phyloP scores from a whole-genome alignment of 495 filamentous ascomycete genomes.

The Terfezia claveryi region DNA sequence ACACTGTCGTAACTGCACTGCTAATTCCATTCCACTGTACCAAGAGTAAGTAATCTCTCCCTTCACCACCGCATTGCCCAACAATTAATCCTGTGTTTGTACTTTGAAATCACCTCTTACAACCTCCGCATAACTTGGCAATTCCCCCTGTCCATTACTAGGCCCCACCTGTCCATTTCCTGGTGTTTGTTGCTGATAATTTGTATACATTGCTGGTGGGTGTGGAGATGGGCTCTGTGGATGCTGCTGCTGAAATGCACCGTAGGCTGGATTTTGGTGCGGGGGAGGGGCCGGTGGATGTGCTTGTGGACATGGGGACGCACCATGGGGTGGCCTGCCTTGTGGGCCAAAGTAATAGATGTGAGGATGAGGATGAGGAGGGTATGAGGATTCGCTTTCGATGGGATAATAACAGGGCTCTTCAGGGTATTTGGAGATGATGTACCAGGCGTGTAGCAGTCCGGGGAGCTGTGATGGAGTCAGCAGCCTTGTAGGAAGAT shows the following conservation, averaged over 20 bases:
- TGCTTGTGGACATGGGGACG: slow-evolving; percentile 20
- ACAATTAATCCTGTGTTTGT: slow-evolving; percentile 35
- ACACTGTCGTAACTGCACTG: too few relatives aligned
- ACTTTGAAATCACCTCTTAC: slow-evolving; percentile 77
- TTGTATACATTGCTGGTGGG: slow-evolving; percentile 11
- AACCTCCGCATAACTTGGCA: slow-evolving; percentile 69
- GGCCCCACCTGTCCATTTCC: slow-evolving; percentile 20
- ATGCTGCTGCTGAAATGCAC: slow-evolving; percentile 21
- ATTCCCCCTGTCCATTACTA: slow-evolving; percentile 25
- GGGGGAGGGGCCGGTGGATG: slow-evolving; percentile 17
- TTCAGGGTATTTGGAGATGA: slow-evolving; percentile 79
- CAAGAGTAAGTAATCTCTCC: too few relatives aligned
- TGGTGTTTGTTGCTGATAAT: slow-evolving; percentile 15
- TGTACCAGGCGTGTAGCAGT: slow-evolving; percentile 92
- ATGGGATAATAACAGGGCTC: slow-evolving; percentile 39
- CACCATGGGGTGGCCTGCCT: neutral
- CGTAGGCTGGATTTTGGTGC: slow-evolving; percentile 15
- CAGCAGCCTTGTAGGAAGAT: neutral
- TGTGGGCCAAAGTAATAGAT: slow-evolving; percentile 21
- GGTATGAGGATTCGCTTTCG: slow-evolving; percentile 16
- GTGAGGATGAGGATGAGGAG: slow-evolving; percentile 21
- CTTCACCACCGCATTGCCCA: too few relatives aligned
- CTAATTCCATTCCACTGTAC: too few relatives aligned
- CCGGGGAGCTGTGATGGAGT: slow-evolving; percentile 40
- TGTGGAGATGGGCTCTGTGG: slow-evolving; percentile 14